Base-by-base conservation (phyloP, 2,329 filamentous ascomycete species). In the Exophiala phaeomuriformis region DNA sequence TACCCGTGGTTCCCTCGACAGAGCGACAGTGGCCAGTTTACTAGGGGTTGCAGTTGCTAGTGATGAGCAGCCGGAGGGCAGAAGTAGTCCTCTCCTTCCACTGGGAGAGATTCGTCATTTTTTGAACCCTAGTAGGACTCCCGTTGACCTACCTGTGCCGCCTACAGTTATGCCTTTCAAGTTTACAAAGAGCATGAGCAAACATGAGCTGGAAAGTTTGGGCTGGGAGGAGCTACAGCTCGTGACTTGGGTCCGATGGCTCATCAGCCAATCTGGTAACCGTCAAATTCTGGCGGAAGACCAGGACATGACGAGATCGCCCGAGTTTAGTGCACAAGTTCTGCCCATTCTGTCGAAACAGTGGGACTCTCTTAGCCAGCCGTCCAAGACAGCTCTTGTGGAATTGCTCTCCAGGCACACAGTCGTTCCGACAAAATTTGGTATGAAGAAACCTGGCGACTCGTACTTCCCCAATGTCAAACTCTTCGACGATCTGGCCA, bases 401-500 rank as follows among this genome's bases (percentile, higher is more conserved):
- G 74, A 79, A 10, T 70, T 89, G 3, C 73, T 97, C 2, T 79
- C 82, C 49, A 73, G 78, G 1, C 77, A 85, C 47, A 80, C 88
- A 0, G 80, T 95, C 30, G 88, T 98, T 65, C 93, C 93, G 0
- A 97, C 93, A 0, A 96, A 89, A 66, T 71, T 84, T 60, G 93
- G 93, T 5, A 94, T 98, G 90, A 85, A 77, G 63, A 86, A 81
- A 61, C 93, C 93, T 3, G 72, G 75, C 2, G 90, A 97, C 60
- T 84, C 93, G 0, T 98, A 96, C 69, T 96, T 98, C 65, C 83
- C 88, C 1, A 86, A 82, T n/a, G 93, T 98, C 36, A 93, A 89
- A 67, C 75, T 98, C 0, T 98, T 98, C 65, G 90, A 96, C 57
- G 93, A 98, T 66, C 75, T 98, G 10, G 90, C 93, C 0, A 84